Base-by-base conservation (phyloP, 129 eudicot species). In the Calendula officinalis region DNA sequence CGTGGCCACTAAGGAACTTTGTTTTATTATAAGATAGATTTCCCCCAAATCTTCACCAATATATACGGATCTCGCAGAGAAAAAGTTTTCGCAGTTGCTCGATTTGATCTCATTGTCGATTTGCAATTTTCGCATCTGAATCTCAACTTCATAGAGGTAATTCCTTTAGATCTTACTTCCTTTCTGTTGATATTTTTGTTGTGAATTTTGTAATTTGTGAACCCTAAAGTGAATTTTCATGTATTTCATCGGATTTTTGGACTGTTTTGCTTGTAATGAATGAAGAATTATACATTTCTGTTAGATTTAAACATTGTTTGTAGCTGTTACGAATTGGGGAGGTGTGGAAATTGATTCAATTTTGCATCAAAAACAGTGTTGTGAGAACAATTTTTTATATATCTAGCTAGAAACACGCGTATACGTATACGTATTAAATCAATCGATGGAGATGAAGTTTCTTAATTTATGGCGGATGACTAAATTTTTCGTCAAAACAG, bases 61-160 rank as follows among this genome's bases (percentile, higher is more conserved):
- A 50, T 62, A 71, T 41, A 71, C 47, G 63, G 70, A 71, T 71
- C 69, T 59, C 51, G 46, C 45, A 10, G 27, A 15, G 5, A 48
- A 42, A 16, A 50, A 32, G 16, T 40, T 30, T 63, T 62, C 12
- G 70, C 77, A 62, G 35, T 44, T 44, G 34, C 62, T 53, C 65
- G 48, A 72, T 63, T 49, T 4, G 11, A 72, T 72, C 64, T 72
- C 77, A 34, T 53, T 14, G 40, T 48, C 48, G 9, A 16, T 62
- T 38, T 61, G 15, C 52, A 62, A 7, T 51, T 53, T 36, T 10
- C 56, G 40, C 40, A 16, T 62, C 77, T 53, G 40, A 62, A 62
- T 50, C 43, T 15, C 35, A 1, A 35, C 15, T 69, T 59, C 60
- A 13, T 34, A 47, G 33, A 59, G 75, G 75, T 72, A 15, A 52